These are phyloP conservation scores for Acmispon strigosus DNA, from an alignment of 306 rosid genomes.

Conservation along the genomic window DNA sequence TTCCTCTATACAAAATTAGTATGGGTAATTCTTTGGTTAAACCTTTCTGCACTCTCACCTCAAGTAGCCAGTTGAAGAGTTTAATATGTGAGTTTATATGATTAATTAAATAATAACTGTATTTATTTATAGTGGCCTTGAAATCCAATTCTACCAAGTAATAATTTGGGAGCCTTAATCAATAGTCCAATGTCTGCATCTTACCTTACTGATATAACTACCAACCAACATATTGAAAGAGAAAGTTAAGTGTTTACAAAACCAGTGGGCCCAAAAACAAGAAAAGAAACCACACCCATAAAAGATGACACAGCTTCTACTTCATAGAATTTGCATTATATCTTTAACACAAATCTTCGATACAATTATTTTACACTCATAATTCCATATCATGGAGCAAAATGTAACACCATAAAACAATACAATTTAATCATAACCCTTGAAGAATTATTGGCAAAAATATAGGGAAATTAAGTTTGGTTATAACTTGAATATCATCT, in stretches of 20 bases:
- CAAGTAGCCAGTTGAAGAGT: no score
- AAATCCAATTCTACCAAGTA: neutral
- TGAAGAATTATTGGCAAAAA: neutral
- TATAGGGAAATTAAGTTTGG: neutral
- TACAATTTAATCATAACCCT: neutral
- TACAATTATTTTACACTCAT: neutral
- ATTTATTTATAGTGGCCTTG: no score
- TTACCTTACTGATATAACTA: constrained; percentile 22
- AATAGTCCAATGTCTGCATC: constrained; percentile 1
- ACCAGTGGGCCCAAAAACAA: neutral
- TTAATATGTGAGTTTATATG: no score
- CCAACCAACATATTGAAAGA: constrained; percentile 2
- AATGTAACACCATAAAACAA: constrained; percentile 3
- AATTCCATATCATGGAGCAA: neutral
- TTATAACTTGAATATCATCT: neutral
- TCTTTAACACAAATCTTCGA: neutral
- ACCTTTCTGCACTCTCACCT: no score
- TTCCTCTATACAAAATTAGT: no score
- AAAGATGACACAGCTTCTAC: constrained; percentile 8
- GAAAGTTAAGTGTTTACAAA: neutral
- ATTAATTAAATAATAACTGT: no score
- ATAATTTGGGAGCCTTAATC: neutral
- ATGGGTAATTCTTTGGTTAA: no score
- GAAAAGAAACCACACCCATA: neutral
- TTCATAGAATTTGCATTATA: neutral